A percentile compares a stretch with the other conserved stretches of the same genome.
These are phyloP conservation scores for Macrolepiota fuliginosa DNA, from an alignment of 768 basidiomycete species.

Conservation along the genomic window DNA sequence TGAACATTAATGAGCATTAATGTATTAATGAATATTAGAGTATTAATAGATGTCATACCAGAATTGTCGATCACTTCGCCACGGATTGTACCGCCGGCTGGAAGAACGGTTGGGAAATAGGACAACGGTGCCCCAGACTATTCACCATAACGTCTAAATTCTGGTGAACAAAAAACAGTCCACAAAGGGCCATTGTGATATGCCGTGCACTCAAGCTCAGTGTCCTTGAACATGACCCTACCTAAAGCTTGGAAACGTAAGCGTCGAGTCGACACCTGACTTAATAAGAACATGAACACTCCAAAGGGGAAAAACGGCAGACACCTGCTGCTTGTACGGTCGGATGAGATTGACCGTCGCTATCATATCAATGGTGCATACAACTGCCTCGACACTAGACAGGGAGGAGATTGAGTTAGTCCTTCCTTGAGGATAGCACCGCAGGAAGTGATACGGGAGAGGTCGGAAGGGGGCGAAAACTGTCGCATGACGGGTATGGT, in stretches of 20 bases:
- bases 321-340: background rate
- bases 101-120: too few species aligned
- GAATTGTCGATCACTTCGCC: too few species aligned
- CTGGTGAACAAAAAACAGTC: too few species aligned
- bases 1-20: too few species aligned
- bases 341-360: background rate
- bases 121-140: too few species aligned
- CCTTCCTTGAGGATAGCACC: background rate
- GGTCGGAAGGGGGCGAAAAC: background rate
- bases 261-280: background rate
- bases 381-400: background rate
- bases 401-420: conserved; percentile 1
- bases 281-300: background rate
- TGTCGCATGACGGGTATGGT: background rate
- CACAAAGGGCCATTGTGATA: too few species aligned
- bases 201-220: too few species aligned
- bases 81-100: too few species aligned
- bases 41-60: too few species aligned
- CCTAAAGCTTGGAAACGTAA: background rate
- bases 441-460: background rate
- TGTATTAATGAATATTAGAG: too few species aligned
- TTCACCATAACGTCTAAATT: too few species aligned
- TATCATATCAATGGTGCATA: background rate
- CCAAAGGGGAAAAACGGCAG: background rate
- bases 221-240: background rate